Conservation (phyloP, 208 protist species). For the Acanthamoeba royreba region DNA sequence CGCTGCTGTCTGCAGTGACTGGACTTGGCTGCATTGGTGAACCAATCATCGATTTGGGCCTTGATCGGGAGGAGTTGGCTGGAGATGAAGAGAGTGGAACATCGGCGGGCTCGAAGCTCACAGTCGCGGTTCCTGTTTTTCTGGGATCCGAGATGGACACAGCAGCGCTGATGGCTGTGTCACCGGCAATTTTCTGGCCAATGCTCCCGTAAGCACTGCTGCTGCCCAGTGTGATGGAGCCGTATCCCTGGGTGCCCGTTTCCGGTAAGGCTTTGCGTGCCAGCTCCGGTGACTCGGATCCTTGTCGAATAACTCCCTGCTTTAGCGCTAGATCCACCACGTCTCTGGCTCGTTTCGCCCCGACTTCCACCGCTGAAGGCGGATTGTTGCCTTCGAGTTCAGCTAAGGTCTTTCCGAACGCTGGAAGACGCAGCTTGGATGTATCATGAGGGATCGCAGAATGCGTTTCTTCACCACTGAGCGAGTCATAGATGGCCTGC, state of each 20-base stretch:
- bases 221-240: not conserved
- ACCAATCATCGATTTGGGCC: not conserved
- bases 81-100: too few relatives aligned
- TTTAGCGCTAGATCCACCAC: too few relatives aligned
- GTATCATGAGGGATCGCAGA: not conserved
- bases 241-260: not conserved
- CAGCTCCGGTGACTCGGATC: too few relatives aligned
- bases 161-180: not conserved
- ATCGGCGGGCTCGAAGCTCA: too few relatives aligned
- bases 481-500: not conserved
- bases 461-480: not conserved
- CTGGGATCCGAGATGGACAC: too few relatives aligned
- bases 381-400: not conserved
- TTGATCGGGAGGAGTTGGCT: not conserved
- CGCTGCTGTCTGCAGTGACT: too few relatives aligned
- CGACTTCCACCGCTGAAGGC: not conserved
- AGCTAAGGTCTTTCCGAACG: not conserved
- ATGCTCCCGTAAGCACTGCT: not conserved
- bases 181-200: not conserved
- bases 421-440: not conserved
- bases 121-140: too few relatives aligned
- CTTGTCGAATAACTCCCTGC: not conserved
- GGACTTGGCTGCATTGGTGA: not conserved
- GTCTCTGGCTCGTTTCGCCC: not conserved
- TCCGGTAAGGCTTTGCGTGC: not conserved